Evolutionary conservation across 1,139 yeast genomes (phyloP).

Genomic region (Saccharomycopsis hybrid): DNA sequence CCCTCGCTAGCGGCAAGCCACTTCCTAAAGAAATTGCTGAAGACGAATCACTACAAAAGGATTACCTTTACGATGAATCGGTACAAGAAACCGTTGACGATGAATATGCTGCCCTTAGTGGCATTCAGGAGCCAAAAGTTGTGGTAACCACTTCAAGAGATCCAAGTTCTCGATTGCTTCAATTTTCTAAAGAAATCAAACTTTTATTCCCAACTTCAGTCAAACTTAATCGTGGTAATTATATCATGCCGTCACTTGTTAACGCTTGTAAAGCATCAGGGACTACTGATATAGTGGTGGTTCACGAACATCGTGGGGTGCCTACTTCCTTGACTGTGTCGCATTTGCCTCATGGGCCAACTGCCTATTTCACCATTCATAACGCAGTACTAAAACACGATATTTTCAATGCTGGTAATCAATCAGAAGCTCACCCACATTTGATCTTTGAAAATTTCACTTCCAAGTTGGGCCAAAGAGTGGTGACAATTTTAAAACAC

Average conservation of each 20-base stretch:
- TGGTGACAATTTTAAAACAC: conserved; percentile 74
- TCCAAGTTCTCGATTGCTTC: conserved; percentile 78
- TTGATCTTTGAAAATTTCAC: conserved; percentile 86
- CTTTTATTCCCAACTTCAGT: conserved; percentile 85
- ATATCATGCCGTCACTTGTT: conserved; percentile 78
- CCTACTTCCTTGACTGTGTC: conserved; percentile 91
- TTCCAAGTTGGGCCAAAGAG: conserved; percentile 79
- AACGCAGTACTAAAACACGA: conserved; percentile 94
- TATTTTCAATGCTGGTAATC: conserved; percentile 71
- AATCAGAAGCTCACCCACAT: conserved; percentile 90
- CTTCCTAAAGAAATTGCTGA: conserved; percentile 86
- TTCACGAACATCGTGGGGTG: conserved; percentile 97
- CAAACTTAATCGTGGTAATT: conserved; percentile 88
- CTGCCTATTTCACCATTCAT: conserved; percentile 89
- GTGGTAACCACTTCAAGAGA: conserved; percentile 92
- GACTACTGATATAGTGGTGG: conserved; percentile 73
- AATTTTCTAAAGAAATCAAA: conserved; percentile 88
- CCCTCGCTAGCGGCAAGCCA: conserved; percentile 87
- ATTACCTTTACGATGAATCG: conserved; percentile 77
- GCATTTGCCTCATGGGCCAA: conserved; percentile 98
- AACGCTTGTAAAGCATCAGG: conserved; percentile 73
- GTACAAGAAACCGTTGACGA: conserved; percentile 70
- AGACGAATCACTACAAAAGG: conserved; percentile 71
- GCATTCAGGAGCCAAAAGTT: conserved; percentile 85
- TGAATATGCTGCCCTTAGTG: conserved; percentile 83